Evolutionary conservation across 2,329 filamentous ascomycete genomes (phyloP), one percentile per base, ranked within the genome.

Genomic region (Penicillium hesseltinei): DNA sequence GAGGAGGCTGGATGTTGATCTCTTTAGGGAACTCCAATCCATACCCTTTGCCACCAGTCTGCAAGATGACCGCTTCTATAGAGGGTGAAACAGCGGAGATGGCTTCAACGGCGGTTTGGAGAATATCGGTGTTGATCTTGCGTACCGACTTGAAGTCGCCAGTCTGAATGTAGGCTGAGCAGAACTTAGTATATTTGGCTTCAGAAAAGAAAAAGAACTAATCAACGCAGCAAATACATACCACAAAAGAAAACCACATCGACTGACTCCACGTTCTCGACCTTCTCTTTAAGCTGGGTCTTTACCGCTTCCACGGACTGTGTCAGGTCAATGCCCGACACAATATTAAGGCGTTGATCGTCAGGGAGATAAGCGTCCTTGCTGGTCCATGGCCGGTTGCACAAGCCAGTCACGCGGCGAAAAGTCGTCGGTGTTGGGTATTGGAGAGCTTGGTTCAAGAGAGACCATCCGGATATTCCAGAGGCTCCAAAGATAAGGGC

Each of bases 181-280:
- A 21, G 11, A 4, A 13, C 8, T 49, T 19, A 53, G 29, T 49
- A 4, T 35, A n/a, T 33, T 35, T 29, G 8, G 8, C 27, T 39
- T 19, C n/a, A 39, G 23, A 23, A 23, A 21, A 17, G 11, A 46
- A 23, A 23, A 21, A 25, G 15, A 43, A 39, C 36, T 2, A 29
- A 29, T 8, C 27, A 42, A 52, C 25, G 19, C 36, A 17, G 7
- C 19, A 40, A 21, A 19, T 51, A 51, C 62, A 44, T 58, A 72
- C 69, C 69, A 36, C 72, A 75, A 51, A 75, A 77, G 63, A 72
- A 77, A 2, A 77, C 75, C 51, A 75, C 69, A 1, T 73, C 67
- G 4, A 77, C 73, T 9, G 64, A 73, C 17, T 73, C 68, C 6
- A 77, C 62, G 27, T 71, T 65, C 15, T 63, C 57, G 7, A 77